Conservation (phyloP, 768 basidiomycete species). For the Rhodosporidiobolus sp. region DNA sequence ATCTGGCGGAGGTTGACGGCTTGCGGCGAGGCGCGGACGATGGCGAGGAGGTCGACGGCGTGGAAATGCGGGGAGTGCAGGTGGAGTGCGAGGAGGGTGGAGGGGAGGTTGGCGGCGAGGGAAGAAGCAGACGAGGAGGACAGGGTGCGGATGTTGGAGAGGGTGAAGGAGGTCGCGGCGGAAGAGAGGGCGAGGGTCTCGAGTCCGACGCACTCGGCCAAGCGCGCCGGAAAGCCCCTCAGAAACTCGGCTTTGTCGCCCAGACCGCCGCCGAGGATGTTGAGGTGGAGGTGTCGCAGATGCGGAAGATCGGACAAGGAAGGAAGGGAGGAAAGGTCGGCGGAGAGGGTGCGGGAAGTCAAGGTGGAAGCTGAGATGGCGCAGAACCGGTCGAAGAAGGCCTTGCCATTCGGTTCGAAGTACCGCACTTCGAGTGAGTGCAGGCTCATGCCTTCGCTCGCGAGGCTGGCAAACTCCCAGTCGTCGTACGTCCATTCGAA, state of each 20-base stretch:
- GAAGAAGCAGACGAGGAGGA: neutral
- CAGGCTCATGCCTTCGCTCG: too few relatives aligned
- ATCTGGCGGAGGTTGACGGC: neutral
- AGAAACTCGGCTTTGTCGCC: neutral
- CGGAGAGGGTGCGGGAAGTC: neutral
- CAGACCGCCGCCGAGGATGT: neutral
- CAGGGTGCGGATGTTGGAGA: neutral
- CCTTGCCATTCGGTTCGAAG: too few relatives aligned
- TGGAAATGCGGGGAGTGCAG: neutral
- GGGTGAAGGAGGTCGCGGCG: neutral
- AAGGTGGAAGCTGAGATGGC: neutral
- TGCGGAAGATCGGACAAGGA: too few relatives aligned
- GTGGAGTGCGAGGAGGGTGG: neutral
- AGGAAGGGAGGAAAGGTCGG: neutral
- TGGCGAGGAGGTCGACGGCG: neutral
- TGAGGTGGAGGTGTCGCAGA: neutral
- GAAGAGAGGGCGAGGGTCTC: neutral
- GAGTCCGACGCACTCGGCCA: neutral
- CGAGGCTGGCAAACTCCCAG: too few relatives aligned
- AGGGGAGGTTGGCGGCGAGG: neutral
- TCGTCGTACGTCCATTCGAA: too few relatives aligned
- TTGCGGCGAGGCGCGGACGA: neutral
- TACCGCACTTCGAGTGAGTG: neutral
- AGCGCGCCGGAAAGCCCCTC: neutral
- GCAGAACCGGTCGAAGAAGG: neutral